Percentiles rank a stretch among this genome's conserved stretches.
Conservation (phyloP, 495 filamentous ascomycete genomes). For the Letharia columbiana region DNA sequence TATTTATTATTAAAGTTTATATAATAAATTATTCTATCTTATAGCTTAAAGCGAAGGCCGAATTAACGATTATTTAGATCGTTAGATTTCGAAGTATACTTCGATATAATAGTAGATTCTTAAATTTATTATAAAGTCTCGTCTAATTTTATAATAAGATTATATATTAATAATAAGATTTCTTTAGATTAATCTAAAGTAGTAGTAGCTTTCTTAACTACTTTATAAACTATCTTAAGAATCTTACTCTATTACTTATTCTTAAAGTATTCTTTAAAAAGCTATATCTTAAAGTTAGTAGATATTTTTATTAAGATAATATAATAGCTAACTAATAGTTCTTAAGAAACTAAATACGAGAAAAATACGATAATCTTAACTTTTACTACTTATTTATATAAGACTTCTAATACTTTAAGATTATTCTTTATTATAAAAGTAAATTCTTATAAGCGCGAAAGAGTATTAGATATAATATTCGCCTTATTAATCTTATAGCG, state of each 20-base stretch:
- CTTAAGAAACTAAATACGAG: background rate
- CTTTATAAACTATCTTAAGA: background rate
- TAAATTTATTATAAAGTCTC: background rate
- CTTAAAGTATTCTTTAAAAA: background rate
- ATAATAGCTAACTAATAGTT: conserved; percentile 3
- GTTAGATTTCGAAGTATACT: no score
- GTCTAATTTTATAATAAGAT: no score
- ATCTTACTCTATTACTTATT: conserved; percentile 3
- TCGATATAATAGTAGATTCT: background rate
- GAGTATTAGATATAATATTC: conserved; percentile 1
- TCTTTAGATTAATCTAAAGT: background rate
- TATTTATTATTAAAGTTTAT: background rate
- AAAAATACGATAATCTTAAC: background rate
- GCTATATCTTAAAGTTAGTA: background rate
- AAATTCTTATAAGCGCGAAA: background rate
- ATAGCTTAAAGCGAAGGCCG: background rate
- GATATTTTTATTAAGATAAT: conserved; percentile 3
- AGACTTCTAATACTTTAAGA: background rate
- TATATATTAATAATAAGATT: background rate
- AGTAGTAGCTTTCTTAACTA: background rate
- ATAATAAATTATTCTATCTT: background rate
- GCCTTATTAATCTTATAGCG: conserved; percentile 9
- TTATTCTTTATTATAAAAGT: background rate
- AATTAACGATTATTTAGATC: background rate
- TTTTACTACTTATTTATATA: conserved; percentile 4